These are phyloP conservation scores for Heliocybe sulcata DNA, from an alignment of 1,284 basidiomycete genomes.

Conservation along the genomic window DNA sequence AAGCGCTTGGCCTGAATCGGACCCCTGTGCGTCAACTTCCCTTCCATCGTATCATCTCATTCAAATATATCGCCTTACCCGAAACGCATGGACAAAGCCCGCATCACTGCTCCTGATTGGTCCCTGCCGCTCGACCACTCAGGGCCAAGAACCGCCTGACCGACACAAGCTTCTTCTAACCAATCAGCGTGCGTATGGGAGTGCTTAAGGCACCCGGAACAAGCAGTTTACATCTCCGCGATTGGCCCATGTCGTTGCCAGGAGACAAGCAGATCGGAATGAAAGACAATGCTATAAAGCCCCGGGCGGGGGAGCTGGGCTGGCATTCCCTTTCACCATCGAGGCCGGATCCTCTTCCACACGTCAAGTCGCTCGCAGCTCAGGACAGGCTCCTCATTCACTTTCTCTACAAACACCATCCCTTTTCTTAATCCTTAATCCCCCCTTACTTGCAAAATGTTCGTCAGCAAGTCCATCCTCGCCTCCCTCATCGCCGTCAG, in stretches of 20 bases:
- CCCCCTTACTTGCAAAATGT: slow-evolving; percentile 18
- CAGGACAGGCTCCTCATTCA: background rate
- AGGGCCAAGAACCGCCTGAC: too few species aligned
- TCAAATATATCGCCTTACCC: too few species aligned
- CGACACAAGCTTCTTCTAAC: too few species aligned
- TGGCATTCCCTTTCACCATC: background rate
- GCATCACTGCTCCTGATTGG: too few species aligned
- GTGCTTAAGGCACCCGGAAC: too few species aligned
- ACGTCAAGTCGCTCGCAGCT: background rate
- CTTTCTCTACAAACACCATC: background rate
- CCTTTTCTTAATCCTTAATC: background rate
- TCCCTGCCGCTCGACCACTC: too few species aligned
- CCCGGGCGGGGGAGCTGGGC: background rate
- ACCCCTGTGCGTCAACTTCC: too few species aligned
- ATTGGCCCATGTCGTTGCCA: background rate
- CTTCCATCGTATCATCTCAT: too few species aligned
- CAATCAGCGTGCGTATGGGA: too few species aligned
- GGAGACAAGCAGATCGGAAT: background rate
- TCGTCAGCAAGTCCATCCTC: slow-evolving; percentile 23
- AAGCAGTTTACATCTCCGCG: too few species aligned
- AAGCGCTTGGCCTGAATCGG: too few species aligned
- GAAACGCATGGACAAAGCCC: too few species aligned
- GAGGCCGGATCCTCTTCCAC: slow-evolving; percentile 1
- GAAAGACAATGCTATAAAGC: background rate
- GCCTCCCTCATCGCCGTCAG: slow-evolving; percentile 23